Evolutionary conservation across 2,329 filamentous ascomycete species (phyloP).

Genomic region (Ceratocystis smalleyi): DNA sequence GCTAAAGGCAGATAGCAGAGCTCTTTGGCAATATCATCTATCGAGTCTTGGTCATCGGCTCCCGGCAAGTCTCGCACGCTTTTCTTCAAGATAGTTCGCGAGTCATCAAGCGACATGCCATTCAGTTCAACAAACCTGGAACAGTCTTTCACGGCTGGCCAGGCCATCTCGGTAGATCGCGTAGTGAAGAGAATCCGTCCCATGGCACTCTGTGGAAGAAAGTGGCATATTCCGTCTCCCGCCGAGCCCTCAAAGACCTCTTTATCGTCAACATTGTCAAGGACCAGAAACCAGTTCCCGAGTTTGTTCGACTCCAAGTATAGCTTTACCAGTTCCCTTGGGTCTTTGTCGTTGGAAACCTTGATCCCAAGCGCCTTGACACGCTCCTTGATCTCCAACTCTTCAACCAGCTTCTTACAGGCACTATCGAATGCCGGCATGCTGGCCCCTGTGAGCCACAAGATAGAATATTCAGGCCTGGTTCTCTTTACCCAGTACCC

Average conservation of each 20-base stretch:
- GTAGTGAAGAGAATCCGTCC: slow-evolving; percentile 13
- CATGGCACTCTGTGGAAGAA: slow-evolving; percentile 21
- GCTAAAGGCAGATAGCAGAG: slow-evolving; percentile 17
- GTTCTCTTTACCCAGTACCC: background rate
- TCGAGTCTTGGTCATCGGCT: no score
- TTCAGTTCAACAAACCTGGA: background rate
- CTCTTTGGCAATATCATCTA: background rate
- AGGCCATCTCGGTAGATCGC: background rate
- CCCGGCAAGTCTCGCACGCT: no score
- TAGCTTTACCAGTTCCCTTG: slow-evolving; percentile 13
- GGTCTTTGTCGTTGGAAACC: background rate
- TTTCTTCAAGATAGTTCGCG: background rate
- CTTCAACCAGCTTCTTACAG: background rate
- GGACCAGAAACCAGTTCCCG: slow-evolving; percentile 20
- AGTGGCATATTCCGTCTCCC: slow-evolving; percentile 13
- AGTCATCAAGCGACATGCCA: background rate
- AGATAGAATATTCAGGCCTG: background rate
- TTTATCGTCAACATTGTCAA: slow-evolving; percentile 21
- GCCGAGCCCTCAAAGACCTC: background rate
- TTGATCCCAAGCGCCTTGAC: background rate
- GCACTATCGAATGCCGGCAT: background rate
- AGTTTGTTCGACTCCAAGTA: slow-evolving; percentile 18
- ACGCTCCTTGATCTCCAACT: background rate
- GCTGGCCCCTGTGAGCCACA: background rate
- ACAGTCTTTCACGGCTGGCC: background rate